Base-by-base conservation (phyloP, 1,284 basidiomycete species). In the Ustanciosporium gigantosporum region DNA sequence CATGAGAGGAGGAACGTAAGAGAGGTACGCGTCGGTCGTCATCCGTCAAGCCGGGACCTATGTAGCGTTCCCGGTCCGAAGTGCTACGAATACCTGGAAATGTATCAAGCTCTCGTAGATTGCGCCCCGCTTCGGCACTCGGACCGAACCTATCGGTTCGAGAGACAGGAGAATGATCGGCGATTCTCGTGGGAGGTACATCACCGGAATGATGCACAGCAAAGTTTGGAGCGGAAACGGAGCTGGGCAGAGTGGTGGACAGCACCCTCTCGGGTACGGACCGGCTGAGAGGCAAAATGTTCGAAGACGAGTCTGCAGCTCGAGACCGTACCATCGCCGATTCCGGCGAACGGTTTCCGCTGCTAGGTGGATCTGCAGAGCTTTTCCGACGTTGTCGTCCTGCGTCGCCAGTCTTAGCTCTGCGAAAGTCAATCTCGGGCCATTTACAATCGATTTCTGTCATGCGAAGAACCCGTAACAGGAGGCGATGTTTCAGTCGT, bases 401-500 rank as follows among this genome's bases (percentile, higher is more conserved):
- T 21, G 59, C 50, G 17, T 65, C 61, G 17, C 56, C 55, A 0
- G 56, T 45, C 47, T 65, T 65, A 23, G 61, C 61, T 19, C 61
- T 46, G 32, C 61, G 61, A 32, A 65, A 65, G 32, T 65, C 61
- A 39, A 59, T 49, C 29, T 65, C 61, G 16, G 61, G 61, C 61
- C 61, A 65, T 32, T 59, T 65, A 42, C 61, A 65, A 6, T 59
- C 47, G 41, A 65, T 59, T 34, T 59, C 60, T 64, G 49, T 23
- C 27, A 19, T 15, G 32, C 9, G 27, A 11, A 29, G 27, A 29
- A 29, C 11, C 9, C 11, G 27, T 9, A 29, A 9, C 11, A 29
- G 27, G 11, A 29, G n/a, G n/a, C n/a, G n/a, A n/a, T n/a, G n/a
- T n/a, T n/a, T n/a, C n/a, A n/a, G n/a, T n/a, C n/a, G n/a, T n/a